Evolutionary conservation across 768 basidiomycete species (phyloP), one percentile per base, ranked within the genome.

Genomic region (Lenzites betulinus): DNA sequence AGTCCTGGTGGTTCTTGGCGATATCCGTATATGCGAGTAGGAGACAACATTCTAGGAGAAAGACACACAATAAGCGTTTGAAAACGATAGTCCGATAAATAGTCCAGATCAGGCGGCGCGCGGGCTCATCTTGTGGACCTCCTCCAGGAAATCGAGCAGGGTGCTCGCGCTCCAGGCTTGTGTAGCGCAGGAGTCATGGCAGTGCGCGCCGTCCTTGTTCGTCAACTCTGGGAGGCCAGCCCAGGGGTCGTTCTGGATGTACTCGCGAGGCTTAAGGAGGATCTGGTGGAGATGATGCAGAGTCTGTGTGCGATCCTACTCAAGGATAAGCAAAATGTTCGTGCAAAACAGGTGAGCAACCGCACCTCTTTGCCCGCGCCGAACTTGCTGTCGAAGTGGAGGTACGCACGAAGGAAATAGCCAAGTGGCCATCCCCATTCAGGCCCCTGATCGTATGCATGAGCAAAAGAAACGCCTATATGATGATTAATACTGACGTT

Each of bases 131-230:
- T 77, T 76, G 67, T 90, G 84, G 55, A 90, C 92, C 49, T 81
- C 83, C 66, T 94, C 86, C 51, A 97, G 74, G 72, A 95, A 91
- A 76, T 97, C 95, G 26, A 98, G 78, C 64, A 98, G 73, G 23
- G 93, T 96, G 73, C 92, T 94, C 47, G 93, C 86, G 69, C 92
- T 94, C 97, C 96, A 98, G 4, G 96, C 97, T 71, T 98, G 97
- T 26, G 97, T 95, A 47, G 82, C 79, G 71, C 96, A 98, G 47
- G 93, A 94, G 74, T 98, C 95, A 52, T 73, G 73, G 71, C 96
- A 98, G 74, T 85, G 86, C 39, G 78, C 76, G 12, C 95, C 96
- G 63, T 94, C 83, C 70, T 83, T 83, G 73, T 96, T 95, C 59
- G 93, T 95, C 64, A 94, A 75, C 74, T 98, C 97, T 0, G 97